These are phyloP conservation scores for Globisporangium rhizosaccharum DNA, from an alignment of 352 stramenopile species.

Conservation along the genomic window DNA sequence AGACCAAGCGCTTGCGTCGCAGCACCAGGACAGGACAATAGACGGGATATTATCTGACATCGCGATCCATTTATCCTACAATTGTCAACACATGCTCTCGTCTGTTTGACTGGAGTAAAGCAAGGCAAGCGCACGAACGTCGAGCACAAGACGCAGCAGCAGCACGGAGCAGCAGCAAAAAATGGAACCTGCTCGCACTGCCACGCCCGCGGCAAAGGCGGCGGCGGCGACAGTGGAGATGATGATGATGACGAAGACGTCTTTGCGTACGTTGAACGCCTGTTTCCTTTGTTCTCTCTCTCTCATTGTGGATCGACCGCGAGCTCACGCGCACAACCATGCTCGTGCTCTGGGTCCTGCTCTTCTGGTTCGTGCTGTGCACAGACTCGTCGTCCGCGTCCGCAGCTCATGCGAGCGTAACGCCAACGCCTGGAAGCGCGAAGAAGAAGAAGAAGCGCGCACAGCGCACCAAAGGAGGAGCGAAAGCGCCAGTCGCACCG, in stretches of 20 bases:
- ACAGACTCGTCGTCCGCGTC: background rate
- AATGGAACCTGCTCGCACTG: too few species aligned
- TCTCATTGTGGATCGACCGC: background rate
- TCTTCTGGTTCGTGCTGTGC: constrained; percentile 5
- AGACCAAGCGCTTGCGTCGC: too few species aligned
- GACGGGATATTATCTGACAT: too few species aligned
- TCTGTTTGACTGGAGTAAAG: background rate
- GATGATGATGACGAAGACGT: too few species aligned
- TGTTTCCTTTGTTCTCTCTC: background rate
- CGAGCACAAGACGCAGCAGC: too few species aligned
- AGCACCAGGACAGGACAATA: too few species aligned
- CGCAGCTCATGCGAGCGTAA: background rate
- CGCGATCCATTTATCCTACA: too few species aligned
- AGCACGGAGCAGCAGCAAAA: too few species aligned
- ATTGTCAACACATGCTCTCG: background rate
- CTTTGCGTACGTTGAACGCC: background rate
- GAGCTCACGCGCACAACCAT: background rate
- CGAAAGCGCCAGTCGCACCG: background rate
- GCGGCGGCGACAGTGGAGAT: too few species aligned
- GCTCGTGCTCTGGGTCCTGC: constrained; percentile 10
- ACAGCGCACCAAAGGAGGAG: background rate
- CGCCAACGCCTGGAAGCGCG: background rate
- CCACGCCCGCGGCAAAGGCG: too few species aligned
- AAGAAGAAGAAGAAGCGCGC: constrained; percentile 15
- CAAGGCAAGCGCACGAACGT: too few species aligned